phyloP scores from a whole-genome alignment of 306 rosid species.

The Castanea crenata region DNA sequence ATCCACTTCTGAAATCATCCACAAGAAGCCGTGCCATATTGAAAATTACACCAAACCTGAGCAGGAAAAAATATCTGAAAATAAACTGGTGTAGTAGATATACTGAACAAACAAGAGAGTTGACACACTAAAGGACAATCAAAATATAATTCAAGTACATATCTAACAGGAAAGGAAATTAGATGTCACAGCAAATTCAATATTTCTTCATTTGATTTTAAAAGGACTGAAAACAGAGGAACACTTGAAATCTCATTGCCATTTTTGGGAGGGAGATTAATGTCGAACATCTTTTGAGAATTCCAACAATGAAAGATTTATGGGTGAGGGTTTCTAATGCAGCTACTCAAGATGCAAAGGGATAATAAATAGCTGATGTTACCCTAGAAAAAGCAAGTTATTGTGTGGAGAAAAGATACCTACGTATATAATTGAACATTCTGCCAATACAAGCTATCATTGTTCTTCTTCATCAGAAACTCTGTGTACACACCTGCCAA shows the following conservation, averaged over 20 bases:
- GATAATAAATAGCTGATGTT: background rate
- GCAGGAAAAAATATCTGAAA: constrained; percentile 13
- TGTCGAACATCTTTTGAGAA: background rate
- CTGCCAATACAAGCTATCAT: constrained; percentile 95
- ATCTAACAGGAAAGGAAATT: background rate
- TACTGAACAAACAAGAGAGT: background rate
- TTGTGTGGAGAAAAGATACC: constrained; percentile 43
- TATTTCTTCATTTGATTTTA: background rate
- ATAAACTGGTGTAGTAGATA: background rate
- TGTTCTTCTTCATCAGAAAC: constrained; percentile 95
- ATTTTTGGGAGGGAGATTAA: background rate
- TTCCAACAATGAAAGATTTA: background rate
- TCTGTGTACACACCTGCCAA: constrained; percentile 94
- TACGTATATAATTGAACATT: constrained; percentile 92
- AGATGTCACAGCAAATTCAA: background rate
- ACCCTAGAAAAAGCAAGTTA: background rate
- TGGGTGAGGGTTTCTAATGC: background rate
- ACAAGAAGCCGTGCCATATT: constrained; percentile 73
- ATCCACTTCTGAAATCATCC: constrained; percentile 88
- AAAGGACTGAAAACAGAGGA: background rate
- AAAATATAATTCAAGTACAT: background rate
- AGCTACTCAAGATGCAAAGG: background rate
- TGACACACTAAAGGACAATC: background rate
- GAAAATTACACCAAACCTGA: constrained; percentile 91
- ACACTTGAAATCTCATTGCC: background rate